Base-by-base conservation (phyloP, 2,329 filamentous ascomycete genomes). In the Chrysoporthe deuterocubensis region DNA sequence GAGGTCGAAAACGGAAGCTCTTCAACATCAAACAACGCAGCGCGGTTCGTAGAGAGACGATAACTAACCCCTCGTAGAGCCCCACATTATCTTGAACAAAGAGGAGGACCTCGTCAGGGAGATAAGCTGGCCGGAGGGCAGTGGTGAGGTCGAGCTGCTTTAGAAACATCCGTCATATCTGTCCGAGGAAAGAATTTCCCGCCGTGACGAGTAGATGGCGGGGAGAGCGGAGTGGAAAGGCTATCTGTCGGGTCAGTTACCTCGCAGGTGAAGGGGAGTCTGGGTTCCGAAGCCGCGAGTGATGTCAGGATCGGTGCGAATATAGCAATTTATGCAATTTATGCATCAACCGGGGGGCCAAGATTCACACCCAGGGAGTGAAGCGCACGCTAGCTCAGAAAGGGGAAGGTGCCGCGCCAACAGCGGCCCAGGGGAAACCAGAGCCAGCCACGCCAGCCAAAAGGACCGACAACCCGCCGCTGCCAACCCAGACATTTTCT, bases 31-130 rank as follows among this genome's bases (percentile, higher is more conserved):
- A 64, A 58, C 37, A 71, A 63, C 70, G 72, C 63, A 67, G 16
- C n/a, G 37, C 44, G 71, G 71, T 71, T 48, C 64, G 63, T 71
- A 60, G 67, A 71, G 48, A 52, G 50, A 11, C 26, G 32, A 34
- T 11, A 54, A 82, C 89, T 81, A 85, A 97, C 94, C 96, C 96
- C 85, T 98, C 93, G 82, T 99, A 99, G 70, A 99, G 85, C 73
- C 96, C 96, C 75, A 99, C 94, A 79, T 93, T 94, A 85, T 98
- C 94, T 83, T 98, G 95, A 68, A 99, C 95, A 81, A 97, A 98
- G 69, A 99, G 87, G 65, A 98, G 85, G 73, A 93, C 92, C 86
- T 99, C 96, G 84, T 97, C 96, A 76, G 93, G 92, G 73, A 97
- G 87, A 78, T 97, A 91, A 70, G 91, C 92, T 75, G 96, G 96